These are phyloP conservation scores for Sordaria brevicollis DNA, from an alignment of 495 filamentous ascomycete genomes.

Conservation along the genomic window DNA sequence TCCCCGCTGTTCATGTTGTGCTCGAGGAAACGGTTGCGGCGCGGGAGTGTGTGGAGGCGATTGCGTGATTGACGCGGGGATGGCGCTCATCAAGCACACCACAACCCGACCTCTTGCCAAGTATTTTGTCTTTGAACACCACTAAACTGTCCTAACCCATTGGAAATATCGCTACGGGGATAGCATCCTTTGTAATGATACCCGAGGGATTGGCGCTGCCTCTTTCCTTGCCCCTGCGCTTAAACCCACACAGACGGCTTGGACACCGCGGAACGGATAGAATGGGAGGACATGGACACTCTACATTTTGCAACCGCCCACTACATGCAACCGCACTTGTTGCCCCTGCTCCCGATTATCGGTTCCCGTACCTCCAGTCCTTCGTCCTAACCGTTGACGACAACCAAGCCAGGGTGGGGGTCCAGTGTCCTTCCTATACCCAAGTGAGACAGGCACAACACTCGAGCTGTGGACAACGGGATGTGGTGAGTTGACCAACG, in stretches of 20 bases:
- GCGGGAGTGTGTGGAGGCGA: slow-evolving; percentile 2
- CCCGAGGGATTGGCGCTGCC: background rate
- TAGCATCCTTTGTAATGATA: background rate
- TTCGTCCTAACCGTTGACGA: background rate
- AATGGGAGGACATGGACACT: background rate
- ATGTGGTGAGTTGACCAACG: background rate
- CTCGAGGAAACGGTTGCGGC: background rate
- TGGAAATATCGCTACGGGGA: background rate
- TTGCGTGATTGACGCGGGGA: slow-evolving; percentile 15
- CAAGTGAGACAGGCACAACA: background rate
- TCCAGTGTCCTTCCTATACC: background rate
- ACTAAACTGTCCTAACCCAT: background rate
- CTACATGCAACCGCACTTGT: background rate
- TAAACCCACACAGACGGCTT: too few relatives aligned
- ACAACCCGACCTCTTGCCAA: background rate
- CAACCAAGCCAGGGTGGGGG: slow-evolving; percentile 3
- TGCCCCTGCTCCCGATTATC: background rate
- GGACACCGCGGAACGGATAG: background rate
- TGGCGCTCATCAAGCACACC: slow-evolving; percentile 3
- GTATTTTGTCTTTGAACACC: background rate
- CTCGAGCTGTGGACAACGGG: background rate
- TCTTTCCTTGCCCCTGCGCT: too few relatives aligned
- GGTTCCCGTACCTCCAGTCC: background rate
- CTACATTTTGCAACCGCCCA: background rate
- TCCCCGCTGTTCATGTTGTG: background rate